Base-by-base conservation (phyloP, 306 rosid genomes). In the Dryas octopetala region DNA sequence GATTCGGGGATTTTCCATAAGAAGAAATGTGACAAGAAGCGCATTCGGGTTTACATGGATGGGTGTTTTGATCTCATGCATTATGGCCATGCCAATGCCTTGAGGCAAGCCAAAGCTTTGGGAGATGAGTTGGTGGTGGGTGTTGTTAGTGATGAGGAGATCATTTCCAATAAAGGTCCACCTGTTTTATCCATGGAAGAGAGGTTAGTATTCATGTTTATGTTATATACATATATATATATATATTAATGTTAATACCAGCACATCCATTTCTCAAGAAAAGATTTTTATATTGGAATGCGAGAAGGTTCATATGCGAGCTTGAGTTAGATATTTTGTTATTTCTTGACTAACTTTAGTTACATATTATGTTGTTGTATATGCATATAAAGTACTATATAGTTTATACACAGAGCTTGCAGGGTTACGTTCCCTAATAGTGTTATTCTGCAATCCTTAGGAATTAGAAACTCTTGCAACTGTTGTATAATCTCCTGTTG, bases 41-140 rank as follows among this genome's bases (percentile, higher is more conserved):
- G 89, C 32, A 77, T 90, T 78, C 91, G 99, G 59, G 98, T 96
- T 63, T 96, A 96, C 80, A 96, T 96, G 98, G 99, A 96, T 83
- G 99, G 99, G 0, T 96, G 99, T 78, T 96, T 96, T 78, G 99
- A 96, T 87, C 96, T 96, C 77, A 96, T 96, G 99, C 99, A 96
- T 83, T 96, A 90, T 64, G 99, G 99, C 23, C 99, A 96, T 75
- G 99, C 99, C 69, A 96, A 96, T 84, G 99, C 99, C 40, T 81
- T 96, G 82, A 89, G 99, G 85, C 99, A 96, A 83, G 99, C 99
- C 28, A 96, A 92, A 82, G 96, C 94, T 74, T 80, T 96, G 49
- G 99, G 99, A 23, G 99, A 96, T 80, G 99, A 96, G 66, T 85
- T 96, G 80, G 86, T 96, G 69, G 99, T 96, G 12, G 99, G 98